Evolutionary conservation across 148 eudicot genomes (phyloP), one percentile per base, ranked within the genome.

Genomic region (Chenopodium quinoa): DNA sequence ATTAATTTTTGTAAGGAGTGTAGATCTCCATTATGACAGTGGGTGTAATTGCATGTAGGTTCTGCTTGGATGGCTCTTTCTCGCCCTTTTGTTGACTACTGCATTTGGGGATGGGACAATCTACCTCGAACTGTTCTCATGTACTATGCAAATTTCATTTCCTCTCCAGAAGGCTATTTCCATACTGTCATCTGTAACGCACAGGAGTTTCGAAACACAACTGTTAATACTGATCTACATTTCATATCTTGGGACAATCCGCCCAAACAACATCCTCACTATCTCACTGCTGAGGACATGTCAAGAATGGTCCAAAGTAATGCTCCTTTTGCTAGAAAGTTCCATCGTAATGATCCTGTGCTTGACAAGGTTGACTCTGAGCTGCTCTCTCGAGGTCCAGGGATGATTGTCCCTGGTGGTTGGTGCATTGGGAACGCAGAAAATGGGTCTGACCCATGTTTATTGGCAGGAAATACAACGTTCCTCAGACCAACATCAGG

Each of bases 41-140:
- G 47, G 48, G 12, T 34, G 29, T 63, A 2, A 9, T 50, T 2
- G 82, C n/a, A 54, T 87, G 65, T 75, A 89, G 91, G 91, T 19
- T 89, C 92, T 40, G 92, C 92, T 37, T 89, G 92, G 92, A 89
- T 88, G 90, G 90, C 73, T 37, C 92, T 89, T 37, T 88, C 92
- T 52, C 83, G 90, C 40, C 83, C 85, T 27, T 89, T 89, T 80
- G 82, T 89, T 8, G 92, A 89, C 83, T 89, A 84, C 82, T 89
- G 90, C 90, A 86, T 89, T 31, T 88, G 92, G 92, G 92, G 92
- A 63, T 89, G 92, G 92, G 92, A 89, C 87, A 89, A 88, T 50
- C 72, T 89, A 77, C 92, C 90, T 2, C 86, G 92, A 74, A 88
- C 86, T 1, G 85, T 87, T 23, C 90, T 89, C 58, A 88, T 89